Evolutionary conservation across 2,329 filamentous ascomycete genomes (phyloP), one percentile per base, ranked within the genome.

Genomic region (Alternaria gaisen): DNA sequence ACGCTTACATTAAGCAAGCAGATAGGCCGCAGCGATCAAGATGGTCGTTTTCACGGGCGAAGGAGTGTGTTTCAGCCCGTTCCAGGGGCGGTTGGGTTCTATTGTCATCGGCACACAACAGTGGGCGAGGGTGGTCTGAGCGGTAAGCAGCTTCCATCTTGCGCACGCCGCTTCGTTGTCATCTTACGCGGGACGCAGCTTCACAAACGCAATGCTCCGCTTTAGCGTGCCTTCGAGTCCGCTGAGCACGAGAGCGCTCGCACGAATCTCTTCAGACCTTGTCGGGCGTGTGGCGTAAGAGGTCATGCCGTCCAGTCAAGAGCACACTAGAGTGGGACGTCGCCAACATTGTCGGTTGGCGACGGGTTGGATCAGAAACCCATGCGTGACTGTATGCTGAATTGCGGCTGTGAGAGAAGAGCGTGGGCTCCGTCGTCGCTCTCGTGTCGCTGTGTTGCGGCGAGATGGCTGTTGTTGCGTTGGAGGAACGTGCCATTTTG

Each of bases 391-490:
- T 64, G 44, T 63, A 30, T 60, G 51, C 42, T 61, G 48, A 57
- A 38, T 60, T 7, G 7, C 7, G 7, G 20, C 60, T 61, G 56
- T 57, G 44, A 63, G 36, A 52, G 51, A 38, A 10, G 50, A 55
- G 50, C 55, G 40, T 60, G 54, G 58, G 55, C 60, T 65, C 54
- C 42, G 41, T 61, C 58, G 28, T 30, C 28, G 28, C 28, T 66
- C 28, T 63, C 42, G 54, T 48, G 42, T 64, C 61, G 56, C 61
- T 56, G 54, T 68, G 36, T 62, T 38, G 51, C 43, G 34, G 51
- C 60, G 59, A 64, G 58, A 63, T 68, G 54, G 47, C 63, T 66
- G 51, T 34, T 52, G 53, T 56, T 64, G 50, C 52, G 22, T 64
- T 65, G 43, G 40, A 42, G 64, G 43, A 53, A 41, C 48, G 60